These are phyloP conservation scores for Aspergillus sclerotiicarbonarius DNA, from an alignment of 495 filamentous ascomycete species.

Conservation along the genomic window DNA sequence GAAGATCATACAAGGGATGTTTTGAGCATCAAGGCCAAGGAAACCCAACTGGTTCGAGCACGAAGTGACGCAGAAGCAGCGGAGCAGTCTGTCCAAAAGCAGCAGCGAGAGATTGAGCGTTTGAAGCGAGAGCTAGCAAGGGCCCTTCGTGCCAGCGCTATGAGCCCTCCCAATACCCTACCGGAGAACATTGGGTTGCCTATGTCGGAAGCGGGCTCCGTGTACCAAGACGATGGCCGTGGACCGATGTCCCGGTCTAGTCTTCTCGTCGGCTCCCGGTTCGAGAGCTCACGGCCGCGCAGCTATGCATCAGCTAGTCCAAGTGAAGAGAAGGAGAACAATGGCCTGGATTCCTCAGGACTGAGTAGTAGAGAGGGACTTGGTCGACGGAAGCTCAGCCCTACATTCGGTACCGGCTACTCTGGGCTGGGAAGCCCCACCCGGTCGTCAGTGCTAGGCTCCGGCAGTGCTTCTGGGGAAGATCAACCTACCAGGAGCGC, in stretches of 20 bases:
- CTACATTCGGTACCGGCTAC: conserved; percentile 48
- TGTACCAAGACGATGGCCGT: conserved; percentile 38
- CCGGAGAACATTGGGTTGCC: conserved; percentile 36
- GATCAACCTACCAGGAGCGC: conserved; percentile 34
- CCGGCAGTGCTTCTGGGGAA: conserved; percentile 36
- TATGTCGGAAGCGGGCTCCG: conserved; percentile 31
- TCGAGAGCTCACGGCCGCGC: conserved; percentile 48
- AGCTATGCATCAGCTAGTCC: conserved; percentile 68
- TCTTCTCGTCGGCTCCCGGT: conserved; percentile 37
- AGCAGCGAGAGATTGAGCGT: conserved; percentile 86
- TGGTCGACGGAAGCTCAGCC: conserved; percentile 45
- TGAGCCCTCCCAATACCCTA: conserved; percentile 36
- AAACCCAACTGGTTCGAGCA: conserved; percentile 92
- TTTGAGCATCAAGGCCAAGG: conserved; percentile 94
- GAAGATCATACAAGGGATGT: conserved; percentile 97
- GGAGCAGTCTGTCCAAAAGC: conserved; percentile 76
- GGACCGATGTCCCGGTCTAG: conserved; percentile 31
- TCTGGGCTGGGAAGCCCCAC: conserved; percentile 59
- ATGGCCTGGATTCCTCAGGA: conserved; percentile 42
- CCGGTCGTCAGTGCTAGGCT: conserved; percentile 38
- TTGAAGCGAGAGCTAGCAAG: conserved; percentile 73
- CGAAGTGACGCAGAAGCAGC: conserved; percentile 85
- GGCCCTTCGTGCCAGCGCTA: conserved; percentile 43
- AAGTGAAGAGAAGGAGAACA: conserved; percentile 82
- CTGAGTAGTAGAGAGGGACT: conserved; percentile 32